Evolutionary conservation across 2,329 filamentous ascomycete species (phyloP).

Genomic region (Daldinia eschscholtzii): DNA sequence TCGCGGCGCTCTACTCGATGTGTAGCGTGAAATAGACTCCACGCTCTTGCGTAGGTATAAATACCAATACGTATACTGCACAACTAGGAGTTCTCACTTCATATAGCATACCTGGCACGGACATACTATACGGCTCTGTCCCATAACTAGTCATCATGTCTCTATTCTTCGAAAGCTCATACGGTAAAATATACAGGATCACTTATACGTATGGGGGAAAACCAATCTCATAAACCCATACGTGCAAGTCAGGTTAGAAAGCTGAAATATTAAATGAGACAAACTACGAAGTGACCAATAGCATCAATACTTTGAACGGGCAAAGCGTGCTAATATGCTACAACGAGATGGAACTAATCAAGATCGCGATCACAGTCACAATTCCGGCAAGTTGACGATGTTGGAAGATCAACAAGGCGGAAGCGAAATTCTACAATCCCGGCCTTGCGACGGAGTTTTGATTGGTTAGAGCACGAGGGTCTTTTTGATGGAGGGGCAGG

Average conservation of each 20-base stretch:
- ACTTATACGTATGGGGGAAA: neutral
- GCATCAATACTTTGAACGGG: neutral
- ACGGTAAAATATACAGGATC: neutral
- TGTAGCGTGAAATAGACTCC: neutral
- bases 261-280: slow-evolving; percentile 2
- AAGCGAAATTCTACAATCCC: slow-evolving; percentile 22
- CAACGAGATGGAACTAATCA: slow-evolving; percentile 31
- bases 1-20: neutral
- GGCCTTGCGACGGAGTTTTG: slow-evolving; percentile 34
- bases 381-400: slow-evolving; percentile 28
- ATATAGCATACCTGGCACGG: too few relatives aligned
- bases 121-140: too few relatives aligned
- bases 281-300: neutral
- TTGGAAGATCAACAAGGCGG: slow-evolving; percentile 38
- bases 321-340: neutral
- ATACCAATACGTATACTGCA: too few relatives aligned
- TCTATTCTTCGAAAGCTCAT: neutral
- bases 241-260: neutral
- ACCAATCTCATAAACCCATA: neutral
- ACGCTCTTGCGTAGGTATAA: too few relatives aligned
- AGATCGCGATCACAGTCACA: slow-evolving; percentile 37
- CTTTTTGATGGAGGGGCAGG: slow-evolving; percentile 6
- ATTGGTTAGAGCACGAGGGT: slow-evolving; percentile 29
- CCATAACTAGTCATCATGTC: too few relatives aligned
- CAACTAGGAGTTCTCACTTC: too few relatives aligned